These are phyloP conservation scores for Boletus subparvulus DNA, from an alignment of 768 basidiomycete species.

Conservation along the genomic window DNA sequence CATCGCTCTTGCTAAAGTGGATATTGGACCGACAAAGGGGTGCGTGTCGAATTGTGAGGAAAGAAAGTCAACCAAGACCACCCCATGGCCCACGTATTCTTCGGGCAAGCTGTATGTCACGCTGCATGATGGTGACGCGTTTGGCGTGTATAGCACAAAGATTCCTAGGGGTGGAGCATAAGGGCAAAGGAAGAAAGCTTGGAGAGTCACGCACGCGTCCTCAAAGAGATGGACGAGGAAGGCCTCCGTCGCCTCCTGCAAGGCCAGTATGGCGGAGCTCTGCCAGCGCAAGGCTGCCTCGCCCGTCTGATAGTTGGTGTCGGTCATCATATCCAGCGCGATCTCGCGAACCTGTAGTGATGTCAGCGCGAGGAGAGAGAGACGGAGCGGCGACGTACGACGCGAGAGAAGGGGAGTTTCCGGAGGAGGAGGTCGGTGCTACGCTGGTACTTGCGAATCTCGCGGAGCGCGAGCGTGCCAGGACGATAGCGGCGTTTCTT, in stretches of 20 bases:
- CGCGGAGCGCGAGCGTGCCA: conserved; percentile 85
- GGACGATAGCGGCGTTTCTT: conserved; percentile 78
- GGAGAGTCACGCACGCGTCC: conserved; percentile 81
- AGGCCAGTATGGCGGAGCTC: conserved; percentile 85
- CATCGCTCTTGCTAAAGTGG: background rate
- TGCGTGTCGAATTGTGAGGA: background rate
- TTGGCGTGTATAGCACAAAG: conserved; percentile 97
- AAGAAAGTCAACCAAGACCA: conserved; percentile 51
- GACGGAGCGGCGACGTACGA: conserved; percentile 53
- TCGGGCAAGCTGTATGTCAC: conserved; percentile 94
- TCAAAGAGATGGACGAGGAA: conserved; percentile 96
- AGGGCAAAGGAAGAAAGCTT: too few species aligned
- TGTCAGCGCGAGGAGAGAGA: background rate
- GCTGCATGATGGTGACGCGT: conserved; percentile 96
- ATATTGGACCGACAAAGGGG: background rate
- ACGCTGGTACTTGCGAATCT: conserved; percentile 94
- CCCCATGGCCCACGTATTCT: conserved; percentile 92
- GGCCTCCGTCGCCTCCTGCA: conserved; percentile 97
- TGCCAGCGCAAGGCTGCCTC: conserved; percentile 84
- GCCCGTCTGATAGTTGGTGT: conserved; percentile 58
- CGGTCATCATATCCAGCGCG: conserved; percentile 84
- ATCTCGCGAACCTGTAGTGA: conserved; percentile 90
- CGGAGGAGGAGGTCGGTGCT: conserved; percentile 85
- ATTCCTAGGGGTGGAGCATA: conserved; percentile 59
- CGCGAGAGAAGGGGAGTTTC: conserved; percentile 88